phyloP scores from a whole-genome alignment of 345 rosid genomes.

The Citrus unshiu region DNA sequence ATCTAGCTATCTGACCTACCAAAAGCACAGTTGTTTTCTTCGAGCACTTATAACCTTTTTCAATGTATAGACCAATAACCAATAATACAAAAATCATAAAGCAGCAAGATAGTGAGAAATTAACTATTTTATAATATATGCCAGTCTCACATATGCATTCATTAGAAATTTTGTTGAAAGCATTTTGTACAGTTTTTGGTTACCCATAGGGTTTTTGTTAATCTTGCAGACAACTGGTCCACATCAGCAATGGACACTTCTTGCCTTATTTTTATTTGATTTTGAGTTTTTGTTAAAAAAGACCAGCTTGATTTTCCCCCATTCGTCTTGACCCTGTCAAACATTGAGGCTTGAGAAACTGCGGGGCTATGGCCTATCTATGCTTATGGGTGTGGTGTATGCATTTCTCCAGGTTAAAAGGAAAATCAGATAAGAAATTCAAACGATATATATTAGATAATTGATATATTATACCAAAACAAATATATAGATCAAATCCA shows the following conservation, averaged over 20 bases:
- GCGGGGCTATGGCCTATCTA: too few relatives aligned
- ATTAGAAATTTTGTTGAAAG: background rate
- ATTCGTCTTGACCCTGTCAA: background rate
- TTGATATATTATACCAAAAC: background rate
- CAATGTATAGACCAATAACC: background rate
- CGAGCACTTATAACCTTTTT: background rate
- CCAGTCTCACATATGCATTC: background rate
- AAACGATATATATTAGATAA: background rate
- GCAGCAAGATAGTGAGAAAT: background rate
- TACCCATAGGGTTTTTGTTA: background rate
- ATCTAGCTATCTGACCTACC: background rate
- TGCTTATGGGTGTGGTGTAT: background rate
- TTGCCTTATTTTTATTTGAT: too few relatives aligned
- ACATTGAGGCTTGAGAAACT: too few relatives aligned
- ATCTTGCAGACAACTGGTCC: background rate
- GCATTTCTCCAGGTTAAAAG: background rate
- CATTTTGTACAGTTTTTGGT: background rate
- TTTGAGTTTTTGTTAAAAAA: too few relatives aligned
- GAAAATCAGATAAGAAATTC: background rate
- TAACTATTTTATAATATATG: background rate
- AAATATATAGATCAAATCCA: background rate
- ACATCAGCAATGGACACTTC: background rate
- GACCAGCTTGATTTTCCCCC: background rate
- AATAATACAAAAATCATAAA: background rate
- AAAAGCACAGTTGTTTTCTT: background rate